These are phyloP conservation scores for Podospora pseudoanserina DNA, from an alignment of 495 filamentous ascomycete genomes.

Conservation along the genomic window DNA sequence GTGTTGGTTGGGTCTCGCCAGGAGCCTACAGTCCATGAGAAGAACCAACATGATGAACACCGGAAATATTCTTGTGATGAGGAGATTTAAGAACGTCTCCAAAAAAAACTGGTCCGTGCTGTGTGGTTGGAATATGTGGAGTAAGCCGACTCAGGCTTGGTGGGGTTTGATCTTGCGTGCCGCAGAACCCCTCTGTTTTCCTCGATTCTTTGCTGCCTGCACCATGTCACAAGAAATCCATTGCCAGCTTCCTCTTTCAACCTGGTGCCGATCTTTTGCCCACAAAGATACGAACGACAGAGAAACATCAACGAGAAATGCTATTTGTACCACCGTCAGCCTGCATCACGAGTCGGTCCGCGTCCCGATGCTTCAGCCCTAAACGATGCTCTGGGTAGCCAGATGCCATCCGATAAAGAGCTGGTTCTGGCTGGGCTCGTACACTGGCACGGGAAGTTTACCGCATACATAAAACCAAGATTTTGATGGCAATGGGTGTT, in stretches of 20 bases:
- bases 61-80: too few relatives aligned
- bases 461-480: neutral
- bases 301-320: neutral
- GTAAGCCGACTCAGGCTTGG: neutral
- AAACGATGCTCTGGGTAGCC: neutral
- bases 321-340: neutral
- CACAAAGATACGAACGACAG: neutral
- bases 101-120: neutral
- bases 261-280: neutral
- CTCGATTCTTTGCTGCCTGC: neutral
- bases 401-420: too few relatives aligned
- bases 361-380: neutral
- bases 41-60: neutral
- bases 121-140: neutral
- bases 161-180: neutral
- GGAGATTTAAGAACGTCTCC: too few relatives aligned
- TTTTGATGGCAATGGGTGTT: neutral
- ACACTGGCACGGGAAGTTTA: neutral
- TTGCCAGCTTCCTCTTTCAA: neutral
- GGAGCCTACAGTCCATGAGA: neutral
- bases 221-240: neutral
- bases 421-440: neutral
- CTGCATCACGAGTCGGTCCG: neutral
- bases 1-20: too few relatives aligned
- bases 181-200: neutral